These are phyloP conservation scores for Phytophthora litchii DNA, from an alignment of 352 stramenopile genomes.

Conservation along the genomic window DNA sequence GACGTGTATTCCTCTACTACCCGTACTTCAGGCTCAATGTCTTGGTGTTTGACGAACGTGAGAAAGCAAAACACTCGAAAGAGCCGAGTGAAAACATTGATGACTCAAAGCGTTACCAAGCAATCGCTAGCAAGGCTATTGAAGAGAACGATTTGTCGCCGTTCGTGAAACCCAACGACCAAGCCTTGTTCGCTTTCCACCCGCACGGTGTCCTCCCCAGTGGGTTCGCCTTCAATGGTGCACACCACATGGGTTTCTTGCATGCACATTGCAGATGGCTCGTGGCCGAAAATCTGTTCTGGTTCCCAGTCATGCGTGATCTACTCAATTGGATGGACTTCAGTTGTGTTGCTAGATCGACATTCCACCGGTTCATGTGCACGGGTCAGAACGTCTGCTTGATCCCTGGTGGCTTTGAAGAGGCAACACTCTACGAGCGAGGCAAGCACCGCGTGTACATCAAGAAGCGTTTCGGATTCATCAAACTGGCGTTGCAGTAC, in stretches of 20 bases:
- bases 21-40: slow-evolving; percentile 55
- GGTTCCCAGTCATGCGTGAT: slow-evolving; percentile 62
- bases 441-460: slow-evolving; percentile 91
- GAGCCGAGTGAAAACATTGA: slow-evolving; percentile 7
- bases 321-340: slow-evolving; percentile 68
- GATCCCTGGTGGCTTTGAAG: slow-evolving; percentile 93
- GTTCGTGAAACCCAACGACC: slow-evolving; percentile 21
- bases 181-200: slow-evolving; percentile 53
- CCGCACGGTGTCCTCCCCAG: slow-evolving; percentile 68
- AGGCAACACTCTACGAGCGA: slow-evolving; percentile 89
- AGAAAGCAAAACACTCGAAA: slow-evolving; percentile 13
- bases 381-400: slow-evolving; percentile 70
- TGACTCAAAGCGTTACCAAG: neutral
- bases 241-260: slow-evolving; percentile 52
- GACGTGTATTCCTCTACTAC: slow-evolving; percentile 49
- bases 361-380: slow-evolving; percentile 53
- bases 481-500: slow-evolving; percentile 91
- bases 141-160: slow-evolving; percentile 20
- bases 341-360: slow-evolving; percentile 46
- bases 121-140: slow-evolving; percentile 10
- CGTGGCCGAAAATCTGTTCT: slow-evolving; percentile 67
- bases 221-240: slow-evolving; percentile 59
- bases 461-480: slow-evolving; percentile 90
- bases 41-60: slow-evolving; percentile 48
- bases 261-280: slow-evolving; percentile 61